Percentiles rank a stretch among this genome's conserved stretches.
Conservation (phyloP, 1,284 basidiomycete species). For the Papiliotrema laurentii region DNA sequence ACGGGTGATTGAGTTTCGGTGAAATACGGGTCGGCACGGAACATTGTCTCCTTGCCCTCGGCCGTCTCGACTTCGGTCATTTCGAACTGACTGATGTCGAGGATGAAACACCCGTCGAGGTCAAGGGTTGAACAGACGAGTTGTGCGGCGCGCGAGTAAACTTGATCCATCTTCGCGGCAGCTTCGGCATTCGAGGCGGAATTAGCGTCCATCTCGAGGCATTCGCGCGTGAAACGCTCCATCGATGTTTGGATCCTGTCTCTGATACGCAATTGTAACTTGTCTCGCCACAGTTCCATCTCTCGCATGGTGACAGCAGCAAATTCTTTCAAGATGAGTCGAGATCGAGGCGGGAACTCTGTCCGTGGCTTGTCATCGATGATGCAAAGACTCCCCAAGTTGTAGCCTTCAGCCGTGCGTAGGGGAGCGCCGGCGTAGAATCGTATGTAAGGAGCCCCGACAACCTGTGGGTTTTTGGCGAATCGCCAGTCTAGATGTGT, state of each 20-base stretch:
- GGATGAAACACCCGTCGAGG: slow-evolving; percentile 81
- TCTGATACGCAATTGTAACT: slow-evolving; percentile 85
- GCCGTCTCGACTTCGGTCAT: slow-evolving; percentile 59
- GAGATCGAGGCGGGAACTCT: slow-evolving; percentile 81
- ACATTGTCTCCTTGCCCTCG: slow-evolving; percentile 49
- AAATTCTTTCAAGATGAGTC: slow-evolving; percentile 91
- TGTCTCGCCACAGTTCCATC: slow-evolving; percentile 91
- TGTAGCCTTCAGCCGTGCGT: slow-evolving; percentile 81
- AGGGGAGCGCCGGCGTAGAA: slow-evolving; percentile 92
- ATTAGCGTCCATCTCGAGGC: slow-evolving; percentile 75
- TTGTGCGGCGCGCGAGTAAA: slow-evolving; percentile 81
- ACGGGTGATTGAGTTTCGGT: slow-evolving; percentile 20
- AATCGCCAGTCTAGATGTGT: slow-evolving; percentile 83
- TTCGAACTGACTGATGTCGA: slow-evolving; percentile 89
- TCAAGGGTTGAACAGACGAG: slow-evolving; percentile 85
- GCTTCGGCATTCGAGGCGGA: slow-evolving; percentile 29
- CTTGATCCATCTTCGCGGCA: slow-evolving; percentile 65
- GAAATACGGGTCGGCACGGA: slow-evolving; percentile 46
- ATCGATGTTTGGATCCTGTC: slow-evolving; percentile 92
- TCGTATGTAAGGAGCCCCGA: slow-evolving; percentile 62
- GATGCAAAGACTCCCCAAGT: slow-evolving; percentile 81
- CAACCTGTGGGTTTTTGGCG: slow-evolving; percentile 64
- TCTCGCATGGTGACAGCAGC: slow-evolving; percentile 90
- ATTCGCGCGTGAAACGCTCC: slow-evolving; percentile 92
- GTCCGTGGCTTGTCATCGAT: slow-evolving; percentile 77